Evolutionary conservation across 768 basidiomycete genomes (phyloP).

Genomic region (Lactarius indigo): DNA sequence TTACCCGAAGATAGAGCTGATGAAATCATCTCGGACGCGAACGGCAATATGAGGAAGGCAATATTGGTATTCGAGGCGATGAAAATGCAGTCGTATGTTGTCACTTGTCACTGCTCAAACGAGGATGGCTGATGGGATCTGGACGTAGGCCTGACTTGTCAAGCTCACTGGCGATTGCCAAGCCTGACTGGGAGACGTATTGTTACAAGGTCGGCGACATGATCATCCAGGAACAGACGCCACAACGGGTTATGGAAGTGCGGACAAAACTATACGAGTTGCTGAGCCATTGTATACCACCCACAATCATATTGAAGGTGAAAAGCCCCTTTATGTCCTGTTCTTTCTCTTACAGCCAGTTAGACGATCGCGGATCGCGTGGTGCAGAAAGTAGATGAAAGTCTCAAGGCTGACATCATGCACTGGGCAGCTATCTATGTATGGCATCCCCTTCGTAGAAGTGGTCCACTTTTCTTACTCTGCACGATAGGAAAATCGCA

Average conservation of each 20-base stretch:
- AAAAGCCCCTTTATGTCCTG: neutral
- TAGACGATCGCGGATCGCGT: conserved; percentile 91
- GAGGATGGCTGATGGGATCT: conserved; percentile 1
- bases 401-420: conserved; percentile 87
- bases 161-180: conserved; percentile 77
- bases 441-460: conserved; percentile 31
- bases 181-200: conserved; percentile 99
- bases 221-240: conserved; percentile 86
- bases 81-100: conserved; percentile 88
- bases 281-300: conserved; percentile 94
- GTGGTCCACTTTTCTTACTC: neutral
- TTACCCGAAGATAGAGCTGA: conserved; percentile 73
- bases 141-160: conserved; percentile 70
- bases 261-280: conserved; percentile 93
- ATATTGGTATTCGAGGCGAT: conserved; percentile 92
- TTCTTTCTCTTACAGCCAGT: conserved; percentile 8
- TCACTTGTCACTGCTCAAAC: conserved; percentile 3
- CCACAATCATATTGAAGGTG: conserved; percentile 89
- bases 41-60: conserved; percentile 92
- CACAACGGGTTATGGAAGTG: conserved; percentile 87
- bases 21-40: conserved; percentile 77
- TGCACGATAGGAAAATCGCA: conserved; percentile 75
- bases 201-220: conserved; percentile 88
- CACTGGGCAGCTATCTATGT: conserved; percentile 99
- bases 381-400: conserved; percentile 85